Base-by-base conservation (phyloP, 108 stramenopile genomes). In the Nannochloropsis oceanica region DNA sequence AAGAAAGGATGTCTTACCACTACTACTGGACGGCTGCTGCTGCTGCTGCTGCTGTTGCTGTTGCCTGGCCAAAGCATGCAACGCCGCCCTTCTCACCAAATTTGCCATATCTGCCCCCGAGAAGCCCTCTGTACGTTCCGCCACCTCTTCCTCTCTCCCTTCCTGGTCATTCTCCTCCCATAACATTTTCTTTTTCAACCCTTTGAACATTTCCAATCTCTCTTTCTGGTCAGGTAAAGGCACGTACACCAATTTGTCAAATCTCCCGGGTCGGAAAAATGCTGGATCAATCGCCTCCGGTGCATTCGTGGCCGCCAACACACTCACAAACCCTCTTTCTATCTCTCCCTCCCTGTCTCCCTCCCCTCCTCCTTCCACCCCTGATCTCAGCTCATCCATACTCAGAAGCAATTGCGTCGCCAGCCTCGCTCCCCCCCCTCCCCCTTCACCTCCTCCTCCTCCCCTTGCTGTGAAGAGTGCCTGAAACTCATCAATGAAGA, bases 401-500 rank as follows among this genome's bases (percentile, higher is more conserved):
- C 83, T 80, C 26, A 87, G 82, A 8, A 87, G 86, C 42, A 87
- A 79, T 44, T 87, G 86, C 22, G 86, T 83, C 80, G 86, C 86
- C 25, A 87, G 86, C 34, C 83, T 82, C 5, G n/a, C 86, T 79
- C 26, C 43, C 81, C 14, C 83, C 1, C 43, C 83, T 24, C 26
- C 86, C n/a, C 86, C 43, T 22, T 50, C 81, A 2, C 86, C 86
- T 12, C 83, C 86, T 10, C 79, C 83, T 5, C 43, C 83, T 24
- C 26, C 86, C n/a, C 86, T 79, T 22, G 83, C 82, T 42, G 83
- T 79, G 73, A 87, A 87, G 14, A 87, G 80, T 14, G 86, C 86
- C 44, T 87, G 86, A 43, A 91, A 86, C 89, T 91, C 91, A 84
- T 91, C 91, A 42, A 91, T 91, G 88, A 91, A 91, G 24, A 91